These are phyloP conservation scores for Smallanthus sonchifolius DNA, from an alignment of 129 eudicot genomes.

Conservation along the genomic window DNA sequence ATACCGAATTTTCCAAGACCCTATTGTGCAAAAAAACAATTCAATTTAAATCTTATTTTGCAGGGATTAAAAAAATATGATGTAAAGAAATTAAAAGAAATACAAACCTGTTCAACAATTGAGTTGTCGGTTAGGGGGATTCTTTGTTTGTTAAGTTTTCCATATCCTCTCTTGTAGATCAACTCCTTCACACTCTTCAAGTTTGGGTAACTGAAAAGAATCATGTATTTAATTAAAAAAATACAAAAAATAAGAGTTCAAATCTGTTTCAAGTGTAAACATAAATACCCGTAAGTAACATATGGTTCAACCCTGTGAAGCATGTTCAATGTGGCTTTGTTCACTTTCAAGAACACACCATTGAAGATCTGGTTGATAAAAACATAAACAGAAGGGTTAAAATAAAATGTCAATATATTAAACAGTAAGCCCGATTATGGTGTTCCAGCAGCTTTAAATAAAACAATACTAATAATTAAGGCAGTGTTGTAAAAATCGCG, in stretches of 20 bases:
- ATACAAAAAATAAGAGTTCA: neutral
- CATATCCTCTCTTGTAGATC: slow-evolving; percentile 71
- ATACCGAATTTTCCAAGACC: slow-evolving; percentile 58
- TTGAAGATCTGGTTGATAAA: neutral
- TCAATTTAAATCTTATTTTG: neutral
- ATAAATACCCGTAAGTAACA: slow-evolving; percentile 56
- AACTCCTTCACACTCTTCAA: slow-evolving; percentile 62
- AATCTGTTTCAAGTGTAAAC: neutral
- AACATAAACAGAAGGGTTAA: neutral
- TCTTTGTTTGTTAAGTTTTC: slow-evolving; percentile 61
- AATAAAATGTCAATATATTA: neutral
- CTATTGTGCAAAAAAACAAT: slow-evolving; percentile 14
- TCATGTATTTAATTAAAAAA: neutral
- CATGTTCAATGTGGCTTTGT: slow-evolving; percentile 63
- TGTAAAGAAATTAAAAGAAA: neutral
- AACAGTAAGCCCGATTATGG: neutral
- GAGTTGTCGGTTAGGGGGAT: slow-evolving; percentile 59
- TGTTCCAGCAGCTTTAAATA: neutral
- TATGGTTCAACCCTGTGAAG: slow-evolving; percentile 73
- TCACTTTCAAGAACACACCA: slow-evolving; percentile 7
- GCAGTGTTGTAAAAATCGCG: too few relatives aligned
- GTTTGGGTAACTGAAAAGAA: slow-evolving; percentile 49
- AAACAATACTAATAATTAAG: neutral
- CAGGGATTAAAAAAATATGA: neutral
- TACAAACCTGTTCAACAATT: slow-evolving; percentile 48